Evolutionary conservation across 306 rosid species (phyloP), one percentile per base, ranked within the genome.

Genomic region (Hippophae rhamnoides): DNA sequence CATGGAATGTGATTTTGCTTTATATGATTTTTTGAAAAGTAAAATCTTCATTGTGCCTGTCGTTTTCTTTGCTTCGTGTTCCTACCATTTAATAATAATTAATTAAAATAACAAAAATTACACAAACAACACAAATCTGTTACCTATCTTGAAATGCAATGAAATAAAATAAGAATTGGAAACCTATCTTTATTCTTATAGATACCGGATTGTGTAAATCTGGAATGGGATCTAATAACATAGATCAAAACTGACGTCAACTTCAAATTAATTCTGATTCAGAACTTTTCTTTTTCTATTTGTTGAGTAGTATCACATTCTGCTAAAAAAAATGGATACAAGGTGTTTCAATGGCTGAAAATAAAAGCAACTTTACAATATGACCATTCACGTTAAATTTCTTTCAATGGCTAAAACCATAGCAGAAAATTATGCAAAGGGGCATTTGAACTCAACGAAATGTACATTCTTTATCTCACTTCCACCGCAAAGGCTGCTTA

Each of bases 401-500:
- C 52, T 55, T 65, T 43, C 12, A 50, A 38, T 25, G 63, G 68
- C 57, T 58, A 43, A 18, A 18, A 52, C 56, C 52, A 3, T 8
- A 27, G 8, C 13, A 67, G 49, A 11, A 57, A 57, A 25, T 58
- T 54, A 23, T 64, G 71, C 7, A 43, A 72, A 53, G 57, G 42
- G 38, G 38, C 38, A 31, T 31, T 31, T 4, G 38, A 2, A 31
- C 38, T 31, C 38, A 31, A 58, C 13, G 71, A 60, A 73, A 27
- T 60, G 58, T 67, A 77, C 79, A 73, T 26, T 43, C 61, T 27
- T 25, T 45, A 46, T 62, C 62, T 85, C 75, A 80, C 69, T 92
- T 92, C 96, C 96, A 92, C 57, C 64, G 65, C 44, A 92, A 87
- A 65, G 95, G 83, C 65, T 87, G 96, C 70, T 93, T 85, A 70